phyloP scores from a whole-genome alignment of 1,284 basidiomycete genomes.

The Moesziomyces sp. region DNA sequence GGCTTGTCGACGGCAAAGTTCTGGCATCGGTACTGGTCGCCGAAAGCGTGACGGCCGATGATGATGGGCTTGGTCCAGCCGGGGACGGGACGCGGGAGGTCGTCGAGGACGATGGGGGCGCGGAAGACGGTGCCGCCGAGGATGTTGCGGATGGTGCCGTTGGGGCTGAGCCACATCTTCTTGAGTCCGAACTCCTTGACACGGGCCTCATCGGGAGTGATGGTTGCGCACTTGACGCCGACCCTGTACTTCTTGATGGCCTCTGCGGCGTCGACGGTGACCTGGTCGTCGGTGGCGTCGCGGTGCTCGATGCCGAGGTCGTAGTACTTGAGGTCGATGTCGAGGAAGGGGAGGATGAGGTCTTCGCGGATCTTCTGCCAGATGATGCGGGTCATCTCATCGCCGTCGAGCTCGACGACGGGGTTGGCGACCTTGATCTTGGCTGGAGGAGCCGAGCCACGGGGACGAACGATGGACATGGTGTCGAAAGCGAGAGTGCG shows the following conservation, averaged over 20 bases:
- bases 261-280: constrained; percentile 92
- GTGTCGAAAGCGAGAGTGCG: not conserved
- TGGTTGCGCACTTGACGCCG: constrained; percentile 83
- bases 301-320: constrained; percentile 93
- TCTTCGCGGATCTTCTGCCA: constrained; percentile 99
- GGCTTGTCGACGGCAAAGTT: constrained; percentile 63
- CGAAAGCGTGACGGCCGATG: constrained; percentile 96
- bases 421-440: constrained; percentile 86
- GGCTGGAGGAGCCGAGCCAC: constrained; percentile 30
- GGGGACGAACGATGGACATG: constrained; percentile 46
- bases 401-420: constrained; percentile 82
- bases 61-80: constrained; percentile 97
- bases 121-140: constrained; percentile 98
- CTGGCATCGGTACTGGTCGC: constrained; percentile 77
- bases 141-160: constrained; percentile 81
- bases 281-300: constrained; percentile 90
- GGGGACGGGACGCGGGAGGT: constrained; percentile 86
- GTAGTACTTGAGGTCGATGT: constrained; percentile 97
- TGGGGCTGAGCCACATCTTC: constrained; percentile 77
- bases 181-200: constrained; percentile 87
- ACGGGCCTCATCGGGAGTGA: constrained; percentile 96
- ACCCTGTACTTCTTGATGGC: constrained; percentile 71
- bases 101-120: constrained; percentile 91
- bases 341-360: constrained; percentile 93
- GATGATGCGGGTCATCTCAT: constrained; percentile 70